Conservation (phyloP, 2,329 filamentous ascomycete genomes). For the Cladobotryum protrusum region DNA sequence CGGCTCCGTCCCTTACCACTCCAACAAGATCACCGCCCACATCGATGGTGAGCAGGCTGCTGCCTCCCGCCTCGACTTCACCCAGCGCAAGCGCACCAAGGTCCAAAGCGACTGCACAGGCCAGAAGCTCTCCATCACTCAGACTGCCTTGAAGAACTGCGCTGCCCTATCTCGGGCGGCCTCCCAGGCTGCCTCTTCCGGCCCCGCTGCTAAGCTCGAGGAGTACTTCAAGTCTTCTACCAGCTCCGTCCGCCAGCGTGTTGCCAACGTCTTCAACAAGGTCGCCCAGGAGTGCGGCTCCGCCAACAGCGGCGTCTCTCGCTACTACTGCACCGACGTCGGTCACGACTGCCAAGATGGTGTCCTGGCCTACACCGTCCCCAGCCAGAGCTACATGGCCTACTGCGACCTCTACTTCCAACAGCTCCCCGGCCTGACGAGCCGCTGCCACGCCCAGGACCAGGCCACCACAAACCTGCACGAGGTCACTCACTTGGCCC, state of each 20-base stretch:
- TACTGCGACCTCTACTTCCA: conserved; percentile 58
- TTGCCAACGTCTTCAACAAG: conserved; percentile 44
- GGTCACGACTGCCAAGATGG: conserved; percentile 43
- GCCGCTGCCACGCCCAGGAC: conserved; percentile 56
- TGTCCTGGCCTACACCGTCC: conserved; percentile 60
- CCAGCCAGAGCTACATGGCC: conserved; percentile 47
- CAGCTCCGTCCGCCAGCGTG: conserved; percentile 37
- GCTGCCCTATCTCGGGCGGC: conserved; percentile 47
- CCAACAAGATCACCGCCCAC: conserved; percentile 51
- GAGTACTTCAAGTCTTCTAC: conserved; percentile 60
- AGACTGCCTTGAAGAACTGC: conserved; percentile 49
- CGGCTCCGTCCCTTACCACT: conserved; percentile 50
- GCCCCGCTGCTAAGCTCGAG: conserved; percentile 41
- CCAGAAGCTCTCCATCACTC: conserved; percentile 36
- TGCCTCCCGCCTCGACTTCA: conserved; percentile 28
- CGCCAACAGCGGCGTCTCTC: conserved; percentile 40
- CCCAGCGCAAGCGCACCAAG: conserved; percentile 40
- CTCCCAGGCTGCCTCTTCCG: conserved; percentile 43
- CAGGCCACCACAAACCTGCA: conserved; percentile 60
- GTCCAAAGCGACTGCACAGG: conserved; percentile 50
- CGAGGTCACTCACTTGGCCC: conserved; percentile 56
- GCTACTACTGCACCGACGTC: conserved; percentile 54
- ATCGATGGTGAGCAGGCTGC: conserved; percentile 52
- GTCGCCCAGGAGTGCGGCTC: conserved; percentile 51
- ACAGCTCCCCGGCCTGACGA: conserved; percentile 41